Conservation (phyloP, 192 early-diverging fungal species). For the Lobosporangium transversale region DNA sequence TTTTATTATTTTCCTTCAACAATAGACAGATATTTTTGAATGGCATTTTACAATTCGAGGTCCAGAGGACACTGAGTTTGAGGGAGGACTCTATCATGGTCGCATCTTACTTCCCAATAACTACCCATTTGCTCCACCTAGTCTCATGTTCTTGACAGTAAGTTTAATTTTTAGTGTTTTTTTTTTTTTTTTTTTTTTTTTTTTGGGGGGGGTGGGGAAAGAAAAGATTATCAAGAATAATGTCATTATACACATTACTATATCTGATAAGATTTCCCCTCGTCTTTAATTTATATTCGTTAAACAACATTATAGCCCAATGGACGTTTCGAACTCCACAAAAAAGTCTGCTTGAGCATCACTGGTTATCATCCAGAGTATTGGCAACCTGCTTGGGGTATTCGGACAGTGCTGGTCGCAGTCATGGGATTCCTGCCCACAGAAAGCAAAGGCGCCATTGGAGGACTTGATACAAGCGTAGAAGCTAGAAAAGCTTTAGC, state of each 20-base stretch:
- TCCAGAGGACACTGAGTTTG: conserved; percentile 86
- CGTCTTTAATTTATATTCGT: too few relatives aligned
- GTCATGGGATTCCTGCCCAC: conserved; percentile 93
- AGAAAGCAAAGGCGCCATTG: conserved; percentile 81
- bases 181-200: too few relatives aligned
- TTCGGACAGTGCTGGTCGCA: conserved; percentile 89
- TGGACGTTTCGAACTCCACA: conserved; percentile 91
- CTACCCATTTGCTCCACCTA: conserved; percentile 94
- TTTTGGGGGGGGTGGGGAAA: not conserved
- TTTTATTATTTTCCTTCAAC: not conserved
- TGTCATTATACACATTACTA: not conserved
- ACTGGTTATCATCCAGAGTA: conserved; percentile 94
- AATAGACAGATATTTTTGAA: conserved; percentile 90
- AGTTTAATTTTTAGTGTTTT: conserved; percentile 6
- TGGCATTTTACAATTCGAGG: conserved; percentile 98
- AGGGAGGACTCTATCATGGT: conserved; percentile 90
- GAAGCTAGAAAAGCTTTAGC: conserved; percentile 73
- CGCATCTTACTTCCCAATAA: conserved; percentile 91
- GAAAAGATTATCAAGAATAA: not conserved
- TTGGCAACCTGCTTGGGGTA: conserved; percentile 98
- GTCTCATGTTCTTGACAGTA: conserved; percentile 80
- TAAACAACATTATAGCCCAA: too few relatives aligned
- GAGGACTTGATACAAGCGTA: conserved; percentile 76
- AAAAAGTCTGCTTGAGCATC: conserved; percentile 95
- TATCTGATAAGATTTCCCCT: too few relatives aligned